Conservation (phyloP, 176 grass and related monocot genomes). For the Carex cristatella region DNA sequence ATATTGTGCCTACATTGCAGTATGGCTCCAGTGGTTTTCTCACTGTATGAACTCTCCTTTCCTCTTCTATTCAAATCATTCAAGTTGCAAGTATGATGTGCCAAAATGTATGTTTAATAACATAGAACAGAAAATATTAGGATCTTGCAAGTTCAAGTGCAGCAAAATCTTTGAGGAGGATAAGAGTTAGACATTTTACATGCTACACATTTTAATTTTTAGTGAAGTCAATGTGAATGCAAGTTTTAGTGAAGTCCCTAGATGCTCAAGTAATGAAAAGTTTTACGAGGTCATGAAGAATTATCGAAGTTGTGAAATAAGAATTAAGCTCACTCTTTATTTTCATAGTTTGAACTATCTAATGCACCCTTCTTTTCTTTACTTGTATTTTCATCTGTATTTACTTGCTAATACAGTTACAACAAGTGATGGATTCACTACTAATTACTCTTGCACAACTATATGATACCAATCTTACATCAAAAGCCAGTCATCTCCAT, state of each 20-base stretch:
- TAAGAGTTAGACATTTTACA: not conserved
- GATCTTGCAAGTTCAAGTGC: not conserved
- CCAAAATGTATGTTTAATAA: slow-evolving; percentile 2
- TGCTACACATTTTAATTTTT: not conserved
- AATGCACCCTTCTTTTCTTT: not conserved
- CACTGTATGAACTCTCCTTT: slow-evolving; percentile 31
- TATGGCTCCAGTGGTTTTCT: slow-evolving; percentile 51
- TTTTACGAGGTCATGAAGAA: not conserved
- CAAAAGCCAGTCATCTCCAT: not conserved
- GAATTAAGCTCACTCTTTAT: not conserved
- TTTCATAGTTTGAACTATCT: not conserved
- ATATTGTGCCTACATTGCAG: slow-evolving; percentile 33
- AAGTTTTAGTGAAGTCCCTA: not conserved
- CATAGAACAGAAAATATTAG: not conserved
- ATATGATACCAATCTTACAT: slow-evolving; percentile 19
- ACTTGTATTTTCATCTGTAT: not conserved
- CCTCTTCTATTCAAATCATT: slow-evolving; percentile 4
- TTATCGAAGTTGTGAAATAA: not conserved
- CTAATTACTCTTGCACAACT: slow-evolving; percentile 35
- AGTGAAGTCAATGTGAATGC: not conserved
- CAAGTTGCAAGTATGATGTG: not conserved
- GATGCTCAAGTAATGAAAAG: not conserved
- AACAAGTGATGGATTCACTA: slow-evolving; percentile 44
- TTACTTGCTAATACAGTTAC: slow-evolving; percentile 28
- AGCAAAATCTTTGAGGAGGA: not conserved